A percentile compares a stretch with the other conserved stretches of the same genome.
Conservation (phyloP, 305 asterid genomes). For the Fraxinus sp. region DNA sequence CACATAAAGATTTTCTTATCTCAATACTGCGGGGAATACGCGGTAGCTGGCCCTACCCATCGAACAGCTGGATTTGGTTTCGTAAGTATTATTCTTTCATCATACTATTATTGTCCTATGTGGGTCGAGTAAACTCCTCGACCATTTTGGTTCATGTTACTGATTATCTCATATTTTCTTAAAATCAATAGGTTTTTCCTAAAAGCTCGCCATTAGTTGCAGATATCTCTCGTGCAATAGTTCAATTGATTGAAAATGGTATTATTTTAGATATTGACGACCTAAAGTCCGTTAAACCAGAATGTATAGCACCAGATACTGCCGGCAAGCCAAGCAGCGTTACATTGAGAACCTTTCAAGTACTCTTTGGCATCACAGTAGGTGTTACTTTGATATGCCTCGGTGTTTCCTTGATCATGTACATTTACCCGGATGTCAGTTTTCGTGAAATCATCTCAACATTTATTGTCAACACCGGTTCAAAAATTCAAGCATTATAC, state of each 20-base stretch:
- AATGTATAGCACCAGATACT: constrained; percentile 23
- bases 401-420: constrained; percentile 13
- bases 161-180: neutral
- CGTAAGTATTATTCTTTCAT: constrained; percentile 28
- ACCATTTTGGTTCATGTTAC: neutral
- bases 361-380: constrained; percentile 29
- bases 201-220: constrained; percentile 42
- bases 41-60: constrained; percentile 34
- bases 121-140: neutral
- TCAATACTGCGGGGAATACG: constrained; percentile 33
- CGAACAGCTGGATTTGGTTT: constrained; percentile 52
- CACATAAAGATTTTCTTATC: constrained; percentile 35
- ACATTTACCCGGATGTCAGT: constrained; percentile 15
- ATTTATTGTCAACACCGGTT: neutral
- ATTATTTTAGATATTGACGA: constrained; percentile 27
- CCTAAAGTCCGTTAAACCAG: neutral
- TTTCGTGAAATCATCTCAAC: constrained; percentile 3
- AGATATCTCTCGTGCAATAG: constrained; percentile 39
- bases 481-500: neutral
- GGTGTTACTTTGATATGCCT: constrained; percentile 26
- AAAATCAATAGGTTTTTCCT: constrained; percentile 36
- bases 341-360: constrained; percentile 24
- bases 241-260: constrained; percentile 33
- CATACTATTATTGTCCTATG: no score
- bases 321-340: neutral